Base-by-base conservation (phyloP, 2,329 filamentous ascomycete genomes). In the Paracoccidioides brasiliensis region DNA sequence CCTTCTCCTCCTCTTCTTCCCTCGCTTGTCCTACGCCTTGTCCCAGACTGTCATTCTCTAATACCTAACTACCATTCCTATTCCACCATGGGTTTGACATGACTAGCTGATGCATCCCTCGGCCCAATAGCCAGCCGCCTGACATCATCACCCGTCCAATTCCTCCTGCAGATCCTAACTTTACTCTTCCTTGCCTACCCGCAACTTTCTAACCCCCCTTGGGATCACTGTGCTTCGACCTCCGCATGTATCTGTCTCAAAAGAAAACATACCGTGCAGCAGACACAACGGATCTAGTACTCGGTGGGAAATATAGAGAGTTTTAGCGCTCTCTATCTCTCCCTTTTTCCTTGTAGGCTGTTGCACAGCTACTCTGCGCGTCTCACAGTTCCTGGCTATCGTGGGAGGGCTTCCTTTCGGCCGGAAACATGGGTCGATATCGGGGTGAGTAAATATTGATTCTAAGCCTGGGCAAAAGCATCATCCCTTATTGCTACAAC, bases 81-180 rank as follows among this genome's bases (percentile, higher is more conserved):
- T 60, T 57, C 22, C 58, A 56, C 57, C 50, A 37, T 40, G 45
- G 10, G 1, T 48, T 38, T 12, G 7, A 8, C 37, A 7, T 38
- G 7, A 22, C 37, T 38, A 38, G 33, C 3, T 48, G 5, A 5
- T 48, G 5, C 45, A 14, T 30, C 45, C 59, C 56, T 58, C 56
- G 55, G 57, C 62, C 59, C 59, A 57, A 62, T 56, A 28, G 52
- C 46, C 54, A 28, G 52, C 46, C 54, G 43, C 56, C 56, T 56
- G 56, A 58, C 56, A 56, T 56, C 57, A 55, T 53, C 52, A 50
- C n/a, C 52, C 38, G 22, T 15, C 33, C 22, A 14, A 5, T 33
- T 32, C 46, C 10, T n/a, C 43, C 44, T 35, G 12, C 33, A n/a
- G 6, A 43, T n/a, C 40, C 7, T 22, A 30, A 41, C n/a, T 12